Evolutionary conservation across 108 stramenopile genomes (phyloP), one percentile per base, ranked within the genome.

Genomic region (Cyclotella cryptica): DNA sequence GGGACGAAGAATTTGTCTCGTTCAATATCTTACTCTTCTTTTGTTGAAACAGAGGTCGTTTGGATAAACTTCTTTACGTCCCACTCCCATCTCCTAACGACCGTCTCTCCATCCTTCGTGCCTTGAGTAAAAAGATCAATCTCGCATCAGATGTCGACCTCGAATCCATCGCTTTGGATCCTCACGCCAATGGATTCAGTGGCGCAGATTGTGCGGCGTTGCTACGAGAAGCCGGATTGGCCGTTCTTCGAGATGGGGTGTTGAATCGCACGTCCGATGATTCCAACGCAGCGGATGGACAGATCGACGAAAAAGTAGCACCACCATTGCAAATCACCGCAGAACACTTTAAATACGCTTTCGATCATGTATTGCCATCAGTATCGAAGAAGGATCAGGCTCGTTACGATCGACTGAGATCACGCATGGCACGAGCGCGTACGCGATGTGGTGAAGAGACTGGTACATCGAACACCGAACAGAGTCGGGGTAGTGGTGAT

Each of bases 21-120:
- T 63, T 49, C 40, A 7, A 58, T 7, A 69, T 14, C 43, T 30
- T 55, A 44, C 54, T 14, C 47, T 75, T 58, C 45, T 59, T 58
- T 30, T 39, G 8, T 26, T 35, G 4, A 2, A 35, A 4, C 78
- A 87, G 85, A 69, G 93, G 98, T n/a, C 94, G 98, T 15, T 75
- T 98, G 62, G 98, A 98, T 68, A 97, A 95, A 60, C 85, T 97
- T 0, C 81, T 98, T 0, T 97, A 95, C 72, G 96, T 98, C 18
- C 93, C 96, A 10, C 86, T 97, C 19, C 97, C 97, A n/a, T 88
- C 92, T 35, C 90, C 92, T 3, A 77, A 86, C 28, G 96, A 96
- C 69, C 86, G 96, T 18, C 86, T 84, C 17, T 87, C 91, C 30
- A 98, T 98, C 61, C 82, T 98, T 55, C 77, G 80, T 58, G 95